Base-by-base conservation (phyloP, 2,329 filamentous ascomycete species). In the Microdochium paspali region DNA sequence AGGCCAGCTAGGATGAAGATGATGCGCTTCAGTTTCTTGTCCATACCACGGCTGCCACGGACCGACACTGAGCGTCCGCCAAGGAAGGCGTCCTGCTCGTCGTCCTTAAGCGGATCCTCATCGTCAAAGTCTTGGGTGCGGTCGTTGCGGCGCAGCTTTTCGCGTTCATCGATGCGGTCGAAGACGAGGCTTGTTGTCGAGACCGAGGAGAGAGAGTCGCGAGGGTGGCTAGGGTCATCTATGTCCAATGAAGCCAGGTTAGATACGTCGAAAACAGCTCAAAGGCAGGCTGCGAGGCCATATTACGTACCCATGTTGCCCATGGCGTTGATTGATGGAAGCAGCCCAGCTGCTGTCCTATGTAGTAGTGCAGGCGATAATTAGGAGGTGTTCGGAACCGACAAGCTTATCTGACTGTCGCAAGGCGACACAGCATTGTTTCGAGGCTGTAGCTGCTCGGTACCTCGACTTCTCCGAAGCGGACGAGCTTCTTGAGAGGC, bases 181-280 rank as follows among this genome's bases (percentile, higher is more conserved):
- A 93, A 87, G 47, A 93, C 80, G 13, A 93, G 73, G 56, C 87
- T 91, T 3, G 85, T 90, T 10, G 87, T 91, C 28, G 87, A 93
- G n/a, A 82, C 82, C 35, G 84, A 85, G n/a, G 85, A 87, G 43
- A 79, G 64, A 3, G 87, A 88, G 51, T 76, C 76, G 58, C 66
- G 66, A 47, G 78, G 80, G 50, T 63, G 62, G 52, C 69, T 68
- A 47, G 58, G 57, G 40, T 46, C n/a, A 4, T 24, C 23, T 44
- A 7, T 24, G 23, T 15, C 23, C 20, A 6, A 21, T 21, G 13
- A 21, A 44, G 42, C 24, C 10, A 24, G 39, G 10, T 4, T 43
- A 6, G 40, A 23, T 25, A 25, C 10, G n/a, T n/a, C n/a, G n/a
- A n/a, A n/a, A n/a, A n/a, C n/a, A n/a, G n/a, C n/a, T n/a, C n/a